phyloP scores from a whole-genome alignment of 2,329 filamentous ascomycete species.

The Phoma sp. region DNA sequence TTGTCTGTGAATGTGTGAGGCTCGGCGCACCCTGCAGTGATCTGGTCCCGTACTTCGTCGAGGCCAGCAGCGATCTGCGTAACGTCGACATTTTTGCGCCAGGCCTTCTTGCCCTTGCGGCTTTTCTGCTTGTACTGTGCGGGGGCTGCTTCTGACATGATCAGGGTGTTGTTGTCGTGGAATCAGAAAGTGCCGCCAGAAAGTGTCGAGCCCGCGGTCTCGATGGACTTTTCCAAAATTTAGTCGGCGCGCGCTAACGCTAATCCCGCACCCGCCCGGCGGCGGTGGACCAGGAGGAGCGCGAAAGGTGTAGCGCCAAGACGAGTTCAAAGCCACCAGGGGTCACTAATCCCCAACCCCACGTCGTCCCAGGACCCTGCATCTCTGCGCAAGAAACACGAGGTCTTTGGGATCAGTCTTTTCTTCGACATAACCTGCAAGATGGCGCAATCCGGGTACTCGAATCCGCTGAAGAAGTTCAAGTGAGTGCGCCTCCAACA shows the following conservation, averaged over 20 bases:
- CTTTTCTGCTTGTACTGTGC: conserved; percentile 87
- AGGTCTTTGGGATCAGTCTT: neutral
- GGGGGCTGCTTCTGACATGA: conserved; percentile 61
- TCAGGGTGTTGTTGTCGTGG: neutral
- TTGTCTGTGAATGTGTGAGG: neutral
- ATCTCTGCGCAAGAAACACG: conserved; percentile 6
- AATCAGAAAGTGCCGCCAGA: neutral
- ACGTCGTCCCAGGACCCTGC: conserved; percentile 10
- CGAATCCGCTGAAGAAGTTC: conserved; percentile 99
- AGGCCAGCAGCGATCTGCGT: conserved; percentile 84
- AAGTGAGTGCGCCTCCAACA: conserved; percentile 65
- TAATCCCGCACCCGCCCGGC: neutral
- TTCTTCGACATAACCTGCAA: conserved; percentile 39
- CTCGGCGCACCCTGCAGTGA: conserved; percentile 78
- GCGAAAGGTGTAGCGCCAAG: no score
- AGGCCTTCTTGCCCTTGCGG: conserved; percentile 97
- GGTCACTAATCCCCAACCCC: neutral
- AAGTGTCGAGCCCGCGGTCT: neutral
- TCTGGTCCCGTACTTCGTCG: conserved; percentile 82
- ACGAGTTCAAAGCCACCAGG: no score
- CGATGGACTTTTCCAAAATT: conserved; percentile 15
- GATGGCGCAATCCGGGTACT: conserved; percentile 89
- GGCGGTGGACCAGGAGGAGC: conserved; percentile 1
- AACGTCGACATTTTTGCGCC: conserved; percentile 97
- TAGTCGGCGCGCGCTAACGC: conserved; percentile 9